Base-by-base conservation (phyloP, 805 yeast genomes). In the Saitoella complicata region DNA sequence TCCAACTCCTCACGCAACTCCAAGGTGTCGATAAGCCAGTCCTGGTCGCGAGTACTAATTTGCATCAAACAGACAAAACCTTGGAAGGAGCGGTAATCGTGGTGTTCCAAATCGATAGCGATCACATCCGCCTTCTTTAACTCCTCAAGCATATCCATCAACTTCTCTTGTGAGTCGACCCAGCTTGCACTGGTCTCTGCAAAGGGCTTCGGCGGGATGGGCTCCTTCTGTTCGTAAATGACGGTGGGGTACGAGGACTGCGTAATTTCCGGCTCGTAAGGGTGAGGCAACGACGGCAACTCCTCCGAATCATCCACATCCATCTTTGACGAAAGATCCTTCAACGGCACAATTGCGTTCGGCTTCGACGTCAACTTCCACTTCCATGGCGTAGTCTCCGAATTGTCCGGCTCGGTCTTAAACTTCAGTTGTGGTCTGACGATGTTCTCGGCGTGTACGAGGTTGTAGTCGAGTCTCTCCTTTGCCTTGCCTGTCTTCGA, bases 71-170 rank as follows among this genome's bases (percentile, higher is more conserved):
- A 86, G 1, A 86, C 91, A 38, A 91, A 65, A 38, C 99, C 99
- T 55, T 80, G 78, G 54, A 84, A 91, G 0, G 95, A 70, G 59
- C 96, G 71, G 58, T 73, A 80, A 57, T 87, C 96, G 58, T 91
- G 98, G 61, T 91, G 98, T 58, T 91, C 99, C 49, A 91, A 71
- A 68, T 91, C 99, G 10, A 91, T 80, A 1, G 97, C 98, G 37
- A 91, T 73, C 45, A 75, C 94, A 1, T 67, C 62, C 46, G 69
- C 68, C 3, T 59, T 56, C 43, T 60, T 58, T 39, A 91, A 65
- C 5, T 69, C 71, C 1, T 62, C 57, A 1, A 84, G 51, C 80
- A 91, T 72, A 5, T 57, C 60, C 1, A 63, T 54, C 30, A 91
- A 58, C 29, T 65, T 62, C 21, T 69, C 76, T 0, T 64, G 61